phyloP scores from a whole-genome alignment of 2,329 filamentous ascomycete genomes.

The Fusarium chuoi region DNA sequence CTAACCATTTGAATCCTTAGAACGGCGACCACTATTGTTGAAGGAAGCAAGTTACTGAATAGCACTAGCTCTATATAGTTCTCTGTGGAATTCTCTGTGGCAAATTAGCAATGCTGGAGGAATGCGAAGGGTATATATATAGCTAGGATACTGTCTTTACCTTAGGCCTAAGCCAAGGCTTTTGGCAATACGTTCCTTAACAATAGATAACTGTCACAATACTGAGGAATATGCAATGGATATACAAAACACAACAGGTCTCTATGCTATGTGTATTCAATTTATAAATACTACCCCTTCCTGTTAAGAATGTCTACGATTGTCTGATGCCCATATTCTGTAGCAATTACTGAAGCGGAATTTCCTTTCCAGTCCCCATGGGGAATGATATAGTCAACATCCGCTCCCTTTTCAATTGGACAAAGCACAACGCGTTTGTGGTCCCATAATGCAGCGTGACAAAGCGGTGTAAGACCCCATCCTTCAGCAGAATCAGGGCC shows the following conservation, averaged over 20 bases:
- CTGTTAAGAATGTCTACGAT: background rate
- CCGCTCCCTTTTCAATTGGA: rapidly evolving
- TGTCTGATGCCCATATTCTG: too few species aligned
- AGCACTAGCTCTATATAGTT: rapidly evolving
- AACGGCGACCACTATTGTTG: background rate
- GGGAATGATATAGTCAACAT: background rate
- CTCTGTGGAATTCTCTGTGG: background rate
- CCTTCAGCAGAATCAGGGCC: rapidly evolving
- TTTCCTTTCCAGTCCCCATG: background rate
- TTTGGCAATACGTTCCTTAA: too few species aligned
- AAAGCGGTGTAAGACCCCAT: background rate
- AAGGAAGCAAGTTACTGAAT: background rate
- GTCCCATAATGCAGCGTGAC: background rate
- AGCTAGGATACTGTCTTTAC: background rate
- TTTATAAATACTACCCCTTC: rapidly evolving
- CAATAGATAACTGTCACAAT: too few species aligned
- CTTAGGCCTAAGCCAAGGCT: background rate
- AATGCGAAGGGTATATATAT: background rate
- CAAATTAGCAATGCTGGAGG: background rate
- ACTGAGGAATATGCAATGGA: too few species aligned
- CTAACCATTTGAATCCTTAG: background rate
- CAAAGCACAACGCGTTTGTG: rapidly evolving
- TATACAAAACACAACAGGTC: background rate
- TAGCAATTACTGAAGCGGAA: rapidly evolving
- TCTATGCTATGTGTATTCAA: background rate